Evolutionary conservation across 306 rosid genomes (phyloP).

Genomic region (Comarum palustre): DNA sequence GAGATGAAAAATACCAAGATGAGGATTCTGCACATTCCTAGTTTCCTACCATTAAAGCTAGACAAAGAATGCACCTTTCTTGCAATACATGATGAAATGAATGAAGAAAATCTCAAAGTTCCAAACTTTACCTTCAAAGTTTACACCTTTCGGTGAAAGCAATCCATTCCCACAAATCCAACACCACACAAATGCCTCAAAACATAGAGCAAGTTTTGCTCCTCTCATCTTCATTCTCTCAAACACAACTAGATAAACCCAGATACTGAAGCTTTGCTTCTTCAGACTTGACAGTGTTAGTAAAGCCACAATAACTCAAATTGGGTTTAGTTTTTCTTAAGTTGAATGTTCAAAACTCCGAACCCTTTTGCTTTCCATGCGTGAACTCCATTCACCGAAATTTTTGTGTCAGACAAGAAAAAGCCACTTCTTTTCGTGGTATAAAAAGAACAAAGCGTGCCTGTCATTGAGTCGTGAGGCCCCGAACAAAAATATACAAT

Average conservation of each 20-base stretch:
- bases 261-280: slow-evolving; percentile 25
- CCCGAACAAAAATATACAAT: slow-evolving; percentile 33
- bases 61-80: background rate
- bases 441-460: slow-evolving; percentile 69
- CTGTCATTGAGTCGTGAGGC: slow-evolving; percentile 57
- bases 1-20: slow-evolving; percentile 28
- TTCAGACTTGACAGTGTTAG: too few species aligned
- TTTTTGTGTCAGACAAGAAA: slow-evolving; percentile 51
- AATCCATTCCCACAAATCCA: slow-evolving; percentile 56
- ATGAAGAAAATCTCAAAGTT: background rate
- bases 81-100: slow-evolving; percentile 10
- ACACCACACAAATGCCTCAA: slow-evolving; percentile 45
- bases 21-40: slow-evolving; percentile 21
- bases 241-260: slow-evolving; percentile 23
- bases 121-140: slow-evolving; percentile 75
- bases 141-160: slow-evolving; percentile 93
- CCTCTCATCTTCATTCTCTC: slow-evolving; percentile 45
- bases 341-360: slow-evolving; percentile 43
- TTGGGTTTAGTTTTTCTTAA: slow-evolving; percentile 30
- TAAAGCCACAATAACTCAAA: slow-evolving; percentile 27
- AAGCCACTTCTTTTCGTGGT: slow-evolving; percentile 37
- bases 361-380: slow-evolving; percentile 50
- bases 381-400: slow-evolving; percentile 63
- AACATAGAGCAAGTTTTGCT: slow-evolving; percentile 45
- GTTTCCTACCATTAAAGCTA: slow-evolving; percentile 15